Evolutionary conservation across 805 yeast species (phyloP).

Genomic region (Wickerhamiella kazuoi): DNA sequence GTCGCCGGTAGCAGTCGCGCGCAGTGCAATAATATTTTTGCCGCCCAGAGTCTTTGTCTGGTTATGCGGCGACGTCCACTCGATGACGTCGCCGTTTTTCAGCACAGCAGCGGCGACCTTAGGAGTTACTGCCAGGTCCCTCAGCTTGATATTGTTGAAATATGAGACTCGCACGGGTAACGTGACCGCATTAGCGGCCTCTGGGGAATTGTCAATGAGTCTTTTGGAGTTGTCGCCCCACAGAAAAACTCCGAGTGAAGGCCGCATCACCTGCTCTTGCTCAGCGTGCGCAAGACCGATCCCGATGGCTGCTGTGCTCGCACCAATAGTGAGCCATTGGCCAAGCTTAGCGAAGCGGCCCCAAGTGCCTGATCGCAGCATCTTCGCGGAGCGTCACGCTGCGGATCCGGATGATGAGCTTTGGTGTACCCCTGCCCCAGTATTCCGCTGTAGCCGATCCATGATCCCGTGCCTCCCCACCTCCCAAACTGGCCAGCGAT

Average conservation of each 20-base stretch:
- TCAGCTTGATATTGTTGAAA: slow-evolving; percentile 44
- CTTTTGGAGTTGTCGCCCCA: slow-evolving; percentile 40
- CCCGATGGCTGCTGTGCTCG: too few species aligned
- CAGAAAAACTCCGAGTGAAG: slow-evolving; percentile 35
- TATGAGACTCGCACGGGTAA: slow-evolving; percentile 42
- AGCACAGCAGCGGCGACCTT: slow-evolving; percentile 38
- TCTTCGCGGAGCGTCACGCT: too few species aligned
- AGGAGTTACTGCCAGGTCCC: slow-evolving; percentile 37
- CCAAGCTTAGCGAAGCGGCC: too few species aligned
- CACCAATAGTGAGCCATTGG: too few species aligned
- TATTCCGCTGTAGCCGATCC: too few species aligned
- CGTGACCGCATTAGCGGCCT: slow-evolving; percentile 22
- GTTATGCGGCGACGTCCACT: slow-evolving; percentile 31
- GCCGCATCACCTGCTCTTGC: too few species aligned
- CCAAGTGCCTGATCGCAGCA: too few species aligned
- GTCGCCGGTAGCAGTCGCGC: slow-evolving; percentile 24
- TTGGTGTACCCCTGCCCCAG: too few species aligned
- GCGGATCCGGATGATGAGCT: too few species aligned
- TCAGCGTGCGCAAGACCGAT: too few species aligned
- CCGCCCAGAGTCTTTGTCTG: slow-evolving; percentile 29
- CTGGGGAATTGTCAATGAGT: slow-evolving; percentile 19
- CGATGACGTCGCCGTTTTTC: slow-evolving; percentile 51
- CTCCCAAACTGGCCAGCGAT: too few species aligned
- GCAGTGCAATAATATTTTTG: slow-evolving; percentile 23
- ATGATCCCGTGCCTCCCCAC: too few species aligned